Conservation (phyloP, 2,329 filamentous ascomycete species). For the Beauveria brongniartii region DNA sequence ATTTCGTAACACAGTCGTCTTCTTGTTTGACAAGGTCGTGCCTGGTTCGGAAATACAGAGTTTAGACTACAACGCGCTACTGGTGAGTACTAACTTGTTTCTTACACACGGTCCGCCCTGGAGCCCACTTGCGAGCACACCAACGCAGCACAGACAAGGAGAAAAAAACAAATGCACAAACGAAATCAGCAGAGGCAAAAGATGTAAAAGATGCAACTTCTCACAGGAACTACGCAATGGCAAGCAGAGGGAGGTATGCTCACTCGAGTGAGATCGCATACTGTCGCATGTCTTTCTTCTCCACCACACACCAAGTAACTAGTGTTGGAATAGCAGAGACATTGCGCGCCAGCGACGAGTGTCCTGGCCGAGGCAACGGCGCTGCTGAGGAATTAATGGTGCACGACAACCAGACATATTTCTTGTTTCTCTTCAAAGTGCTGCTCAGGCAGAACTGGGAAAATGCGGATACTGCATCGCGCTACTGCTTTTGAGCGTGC, state of each 20-base stretch:
- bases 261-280: not conserved
- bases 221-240: not conserved
- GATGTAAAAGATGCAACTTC: not conserved
- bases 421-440: not conserved
- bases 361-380: not conserved
- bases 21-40: not conserved
- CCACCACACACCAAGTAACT: not conserved
- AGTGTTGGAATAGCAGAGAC: not conserved
- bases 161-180: not conserved
- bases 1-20: not conserved
- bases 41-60: not conserved
- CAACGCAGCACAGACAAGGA: not conserved
- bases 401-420: not conserved
- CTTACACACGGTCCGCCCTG: conserved; percentile 4
- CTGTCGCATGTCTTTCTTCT: not conserved
- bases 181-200: not conserved
- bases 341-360: conserved; percentile 3
- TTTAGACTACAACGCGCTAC: not conserved
- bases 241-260: not conserved
- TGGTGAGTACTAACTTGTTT: conserved; percentile 11
- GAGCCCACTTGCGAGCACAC: not conserved
- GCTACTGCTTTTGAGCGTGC: not conserved
- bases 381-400: not conserved
- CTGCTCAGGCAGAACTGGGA: not conserved
- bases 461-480: conserved; percentile 7